Conservation (phyloP, 495 filamentous ascomycete genomes). For the Penicillium desertorum region DNA sequence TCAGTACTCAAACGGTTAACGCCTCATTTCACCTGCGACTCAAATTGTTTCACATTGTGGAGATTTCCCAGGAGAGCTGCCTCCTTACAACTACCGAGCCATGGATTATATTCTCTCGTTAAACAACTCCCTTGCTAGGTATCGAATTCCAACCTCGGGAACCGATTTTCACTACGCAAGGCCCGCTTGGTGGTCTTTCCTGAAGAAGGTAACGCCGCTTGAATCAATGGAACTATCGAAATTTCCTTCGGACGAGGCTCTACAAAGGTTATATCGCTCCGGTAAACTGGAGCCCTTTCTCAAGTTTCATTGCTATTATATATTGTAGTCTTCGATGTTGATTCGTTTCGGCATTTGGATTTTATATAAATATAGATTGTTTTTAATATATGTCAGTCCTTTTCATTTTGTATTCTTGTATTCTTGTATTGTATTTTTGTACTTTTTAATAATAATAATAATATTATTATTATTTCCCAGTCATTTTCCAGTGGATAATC, state of each 20-base stretch:
- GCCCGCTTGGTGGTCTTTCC: slow-evolving; percentile 26
- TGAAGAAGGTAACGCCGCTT: slow-evolving; percentile 3
- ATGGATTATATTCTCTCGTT: slow-evolving; percentile 5
- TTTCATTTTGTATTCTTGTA: slow-evolving; percentile 1
- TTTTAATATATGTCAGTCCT: slow-evolving; percentile 3
- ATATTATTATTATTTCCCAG: neutral
- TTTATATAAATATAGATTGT: neutral
- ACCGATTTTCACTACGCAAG: slow-evolving; percentile 16
- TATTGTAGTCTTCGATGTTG: neutral
- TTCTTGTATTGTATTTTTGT: too few relatives aligned
- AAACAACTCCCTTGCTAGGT: neutral
- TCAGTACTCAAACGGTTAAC: neutral
- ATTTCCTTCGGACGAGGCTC: slow-evolving; percentile 13
- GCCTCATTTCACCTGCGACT: slow-evolving; percentile 20
- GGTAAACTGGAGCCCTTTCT: neutral
- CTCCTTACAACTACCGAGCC: slow-evolving; percentile 9
- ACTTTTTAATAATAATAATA: too few relatives aligned
- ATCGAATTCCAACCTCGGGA: neutral
- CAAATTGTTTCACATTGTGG: slow-evolving; percentile 31
- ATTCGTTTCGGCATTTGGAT: neutral
- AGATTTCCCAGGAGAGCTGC: slow-evolving; percentile 14
- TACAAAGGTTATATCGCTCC: slow-evolving; percentile 4
- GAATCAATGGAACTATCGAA: neutral
- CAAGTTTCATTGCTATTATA: slow-evolving; percentile 11
- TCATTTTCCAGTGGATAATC: slow-evolving; percentile 4